Evolutionary conservation across 1,284 basidiomycete genomes (phyloP).

Genomic region (Phaffia rhodozyma): DNA sequence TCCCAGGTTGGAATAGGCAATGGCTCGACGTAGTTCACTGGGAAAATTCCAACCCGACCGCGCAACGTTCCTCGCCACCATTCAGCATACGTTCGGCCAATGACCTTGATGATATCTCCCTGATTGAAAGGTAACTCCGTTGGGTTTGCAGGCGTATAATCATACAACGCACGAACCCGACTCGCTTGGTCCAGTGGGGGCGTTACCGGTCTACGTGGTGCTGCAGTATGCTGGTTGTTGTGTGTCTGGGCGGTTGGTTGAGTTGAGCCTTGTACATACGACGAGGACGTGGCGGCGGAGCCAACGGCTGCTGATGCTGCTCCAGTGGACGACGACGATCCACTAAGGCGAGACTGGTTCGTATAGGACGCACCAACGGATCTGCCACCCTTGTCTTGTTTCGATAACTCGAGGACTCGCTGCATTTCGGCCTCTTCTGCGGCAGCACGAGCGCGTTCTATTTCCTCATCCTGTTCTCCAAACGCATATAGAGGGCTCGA

Average conservation of each 20-base stretch:
- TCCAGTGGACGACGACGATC: conserved; percentile 18
- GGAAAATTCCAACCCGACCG: conserved; percentile 91
- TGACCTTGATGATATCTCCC: conserved; percentile 90
- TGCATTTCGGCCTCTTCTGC: conserved; percentile 83
- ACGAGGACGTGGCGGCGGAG: conserved; percentile 30
- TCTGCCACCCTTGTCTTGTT: conserved; percentile 74
- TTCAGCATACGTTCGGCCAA: conserved; percentile 89
- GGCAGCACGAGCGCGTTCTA: conserved; percentile 45
- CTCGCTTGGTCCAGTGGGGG: conserved; percentile 45
- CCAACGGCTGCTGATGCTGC: conserved; percentile 9
- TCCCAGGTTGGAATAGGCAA: conserved; percentile 71
- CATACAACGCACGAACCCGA: conserved; percentile 78
- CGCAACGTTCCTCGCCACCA: conserved; percentile 97
- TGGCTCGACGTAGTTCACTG: conserved; percentile 92
- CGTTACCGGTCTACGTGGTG: conserved; percentile 17
- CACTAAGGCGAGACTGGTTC: conserved; percentile 32
- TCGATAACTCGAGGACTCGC: conserved; percentile 74
- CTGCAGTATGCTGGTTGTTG: conserved; percentile 21
- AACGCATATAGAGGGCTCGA: conserved; percentile 24
- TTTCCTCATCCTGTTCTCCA: conserved; percentile 60
- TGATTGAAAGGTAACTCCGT: conserved; percentile 88
- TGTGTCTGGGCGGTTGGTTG: conserved; percentile 10
- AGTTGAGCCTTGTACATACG: conserved; percentile 18
- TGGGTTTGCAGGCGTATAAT: conserved; percentile 75
- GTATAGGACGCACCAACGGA: conserved; percentile 24